Conservation (phyloP, 2,329 filamentous ascomycete species). For the Calonectria multiphialidica region DNA sequence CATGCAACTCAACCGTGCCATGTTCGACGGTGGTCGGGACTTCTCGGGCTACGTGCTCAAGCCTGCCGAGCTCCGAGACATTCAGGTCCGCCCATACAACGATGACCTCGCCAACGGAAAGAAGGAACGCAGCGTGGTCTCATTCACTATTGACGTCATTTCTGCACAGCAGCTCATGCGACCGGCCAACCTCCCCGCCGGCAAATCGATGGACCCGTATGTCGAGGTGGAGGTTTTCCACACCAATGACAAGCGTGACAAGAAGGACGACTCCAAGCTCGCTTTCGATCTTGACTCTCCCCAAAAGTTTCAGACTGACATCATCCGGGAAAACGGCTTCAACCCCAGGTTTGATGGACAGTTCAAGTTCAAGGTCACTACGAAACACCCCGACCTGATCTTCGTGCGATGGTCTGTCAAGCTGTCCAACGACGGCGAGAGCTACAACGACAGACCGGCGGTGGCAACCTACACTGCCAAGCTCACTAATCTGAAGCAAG, state of each 20-base stretch:
- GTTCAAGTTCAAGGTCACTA: constrained; percentile 85
- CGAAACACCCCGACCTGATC: constrained; percentile 93
- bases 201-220: constrained; percentile 87
- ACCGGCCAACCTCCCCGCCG: constrained; percentile 77
- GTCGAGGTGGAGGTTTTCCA: constrained; percentile 96
- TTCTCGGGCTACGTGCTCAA: constrained; percentile 94
- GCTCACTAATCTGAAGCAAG: constrained; percentile 87
- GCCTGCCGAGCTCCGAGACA: constrained; percentile 84
- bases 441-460: constrained; percentile 69
- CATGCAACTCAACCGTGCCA: constrained; percentile 96
- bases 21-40: constrained; percentile 93
- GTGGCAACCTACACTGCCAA: constrained; percentile 95
- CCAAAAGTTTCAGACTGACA: constrained; percentile 82
- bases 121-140: constrained; percentile 83
- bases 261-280: constrained; percentile 76
- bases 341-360: constrained; percentile 88
- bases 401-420: constrained; percentile 94
- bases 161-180: constrained; percentile 96
- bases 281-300: constrained; percentile 66
- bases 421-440: constrained; percentile 83
- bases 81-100: constrained; percentile 68
- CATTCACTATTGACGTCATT: constrained; percentile 88
- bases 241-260: constrained; percentile 93
- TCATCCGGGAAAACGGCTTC: constrained; percentile 90
- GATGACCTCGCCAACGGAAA: constrained; percentile 68